phyloP scores from a whole-genome alignment of 2,329 filamentous ascomycete species.

The Fusarium paranaense region DNA sequence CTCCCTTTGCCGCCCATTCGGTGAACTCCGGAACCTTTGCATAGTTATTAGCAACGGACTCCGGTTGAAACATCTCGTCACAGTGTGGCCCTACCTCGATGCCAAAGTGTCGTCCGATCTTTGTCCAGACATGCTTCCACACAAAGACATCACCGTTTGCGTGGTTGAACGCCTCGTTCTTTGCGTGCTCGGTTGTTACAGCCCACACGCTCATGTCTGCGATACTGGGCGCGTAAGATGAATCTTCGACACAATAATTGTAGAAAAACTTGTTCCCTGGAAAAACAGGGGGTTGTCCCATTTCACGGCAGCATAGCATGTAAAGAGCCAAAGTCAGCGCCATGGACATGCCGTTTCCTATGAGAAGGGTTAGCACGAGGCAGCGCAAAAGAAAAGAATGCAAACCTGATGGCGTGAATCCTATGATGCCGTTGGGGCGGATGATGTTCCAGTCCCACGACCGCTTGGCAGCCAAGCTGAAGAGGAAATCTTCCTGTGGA shows the following conservation, averaged over 20 bases:
- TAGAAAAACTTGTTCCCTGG: conserved; percentile 33
- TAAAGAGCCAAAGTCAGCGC: conserved; percentile 30
- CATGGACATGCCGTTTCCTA: conserved; percentile 34
- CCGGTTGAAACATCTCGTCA: neutral
- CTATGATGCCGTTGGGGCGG: conserved; percentile 31
- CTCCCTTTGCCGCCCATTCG: conserved; percentile 26
- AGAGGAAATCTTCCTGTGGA: conserved; percentile 31
- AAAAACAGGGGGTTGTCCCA: conserved; percentile 19
- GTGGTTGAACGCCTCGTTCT: conserved; percentile 13
- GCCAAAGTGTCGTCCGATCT: conserved; percentile 7
- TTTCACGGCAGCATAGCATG: conserved; percentile 25
- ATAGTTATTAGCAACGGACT: neutral
- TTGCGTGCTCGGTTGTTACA: neutral
- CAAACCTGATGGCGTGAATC: conserved; percentile 29
- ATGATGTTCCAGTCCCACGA: conserved; percentile 32
- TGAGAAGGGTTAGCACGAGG: neutral
- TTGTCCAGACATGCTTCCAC: conserved; percentile 11
- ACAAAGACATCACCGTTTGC: conserved; percentile 5
- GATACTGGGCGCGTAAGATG: conserved; percentile 21
- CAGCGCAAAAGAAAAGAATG: too few relatives aligned
- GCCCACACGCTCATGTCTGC: conserved; percentile 17
- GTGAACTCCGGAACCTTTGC: conserved; percentile 15
- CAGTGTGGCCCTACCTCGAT: conserved; percentile 4
- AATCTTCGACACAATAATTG: conserved; percentile 20
- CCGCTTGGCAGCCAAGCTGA: conserved; percentile 20